These are phyloP conservation scores for Talinum fruticosum DNA, from an alignment of 148 eudicot genomes.

Conservation along the genomic window DNA sequence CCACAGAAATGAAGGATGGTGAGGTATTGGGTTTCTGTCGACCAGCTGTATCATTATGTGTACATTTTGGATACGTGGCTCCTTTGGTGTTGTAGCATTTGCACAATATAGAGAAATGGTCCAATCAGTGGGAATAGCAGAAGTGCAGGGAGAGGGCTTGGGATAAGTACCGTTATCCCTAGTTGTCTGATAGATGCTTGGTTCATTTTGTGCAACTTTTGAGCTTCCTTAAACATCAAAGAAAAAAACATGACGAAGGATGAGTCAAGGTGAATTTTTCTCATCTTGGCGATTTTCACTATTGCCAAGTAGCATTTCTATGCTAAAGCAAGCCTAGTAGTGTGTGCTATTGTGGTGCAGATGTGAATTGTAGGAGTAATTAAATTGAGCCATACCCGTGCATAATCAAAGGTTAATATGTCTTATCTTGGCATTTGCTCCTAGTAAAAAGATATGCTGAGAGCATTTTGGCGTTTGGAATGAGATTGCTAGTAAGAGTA, in stretches of 20 bases:
- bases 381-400: background rate
- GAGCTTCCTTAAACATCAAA: background rate
- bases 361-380: background rate
- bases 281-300: background rate
- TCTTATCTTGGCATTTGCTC: too few relatives aligned
- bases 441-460: too few relatives aligned
- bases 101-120: background rate
- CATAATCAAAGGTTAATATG: too few relatives aligned
- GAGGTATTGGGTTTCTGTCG: background rate
- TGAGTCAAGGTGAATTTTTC: background rate
- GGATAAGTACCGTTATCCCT: background rate
- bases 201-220: background rate
- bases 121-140: background rate
- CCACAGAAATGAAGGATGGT: background rate
- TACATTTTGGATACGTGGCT: too few relatives aligned
- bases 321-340: background rate
- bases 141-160: background rate
- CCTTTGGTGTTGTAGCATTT: too few relatives aligned
- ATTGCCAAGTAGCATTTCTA: background rate
- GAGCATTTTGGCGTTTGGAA: too few relatives aligned
- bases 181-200: background rate
- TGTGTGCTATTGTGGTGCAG: background rate
- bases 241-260: background rate
- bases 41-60: background rate
- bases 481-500: too few relatives aligned